Evolutionary conservation across 2,329 filamentous ascomycete species (phyloP).

Genomic region (Akanthomyces lecanii): DNA sequence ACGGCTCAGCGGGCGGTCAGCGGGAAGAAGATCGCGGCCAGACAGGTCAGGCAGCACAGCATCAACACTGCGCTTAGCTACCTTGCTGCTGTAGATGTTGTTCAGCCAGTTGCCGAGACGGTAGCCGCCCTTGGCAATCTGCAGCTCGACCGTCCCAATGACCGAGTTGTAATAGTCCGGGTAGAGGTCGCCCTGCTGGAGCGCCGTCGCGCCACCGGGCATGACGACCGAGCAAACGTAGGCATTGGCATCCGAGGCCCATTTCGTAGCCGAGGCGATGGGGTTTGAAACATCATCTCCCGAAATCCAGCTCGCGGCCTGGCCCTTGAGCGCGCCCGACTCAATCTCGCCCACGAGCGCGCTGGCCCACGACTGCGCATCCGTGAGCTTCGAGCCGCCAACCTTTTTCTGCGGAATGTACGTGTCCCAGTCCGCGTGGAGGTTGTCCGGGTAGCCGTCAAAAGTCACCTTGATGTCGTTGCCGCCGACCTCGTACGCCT

Average conservation of each 20-base stretch:
- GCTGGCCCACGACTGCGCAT: slow-evolving; percentile 37
- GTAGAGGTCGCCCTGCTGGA: slow-evolving; percentile 38
- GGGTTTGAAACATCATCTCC: slow-evolving; percentile 31
- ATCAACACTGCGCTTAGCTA: slow-evolving; percentile 21
- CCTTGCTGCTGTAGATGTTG: slow-evolving; percentile 21
- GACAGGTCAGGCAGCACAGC: slow-evolving; percentile 21
- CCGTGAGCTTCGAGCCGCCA: slow-evolving; percentile 32
- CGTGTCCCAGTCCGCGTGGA: slow-evolving; percentile 60
- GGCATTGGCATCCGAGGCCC: slow-evolving; percentile 40
- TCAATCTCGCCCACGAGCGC: slow-evolving; percentile 33
- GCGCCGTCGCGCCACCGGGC: slow-evolving; percentile 32
- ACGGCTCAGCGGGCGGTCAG: slow-evolving; percentile 23
- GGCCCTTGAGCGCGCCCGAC: slow-evolving; percentile 33
- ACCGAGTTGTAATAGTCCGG: slow-evolving; percentile 37
- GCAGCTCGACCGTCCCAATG: slow-evolving; percentile 36
- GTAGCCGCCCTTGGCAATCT: slow-evolving; percentile 44
- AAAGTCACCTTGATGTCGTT: slow-evolving; percentile 26
- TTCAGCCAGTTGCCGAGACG: slow-evolving; percentile 30
- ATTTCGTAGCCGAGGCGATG: slow-evolving; percentile 31
- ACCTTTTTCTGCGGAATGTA: slow-evolving; percentile 47
- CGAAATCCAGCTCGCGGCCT: slow-evolving; percentile 33
- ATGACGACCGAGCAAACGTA: slow-evolving; percentile 42
- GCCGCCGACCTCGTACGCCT: slow-evolving; percentile 49
- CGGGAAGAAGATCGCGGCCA: slow-evolving; percentile 25
- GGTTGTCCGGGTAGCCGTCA: slow-evolving; percentile 44